Evolutionary conservation across 805 yeast genomes (phyloP).

Genomic region (Saturnispora quitensis): DNA sequence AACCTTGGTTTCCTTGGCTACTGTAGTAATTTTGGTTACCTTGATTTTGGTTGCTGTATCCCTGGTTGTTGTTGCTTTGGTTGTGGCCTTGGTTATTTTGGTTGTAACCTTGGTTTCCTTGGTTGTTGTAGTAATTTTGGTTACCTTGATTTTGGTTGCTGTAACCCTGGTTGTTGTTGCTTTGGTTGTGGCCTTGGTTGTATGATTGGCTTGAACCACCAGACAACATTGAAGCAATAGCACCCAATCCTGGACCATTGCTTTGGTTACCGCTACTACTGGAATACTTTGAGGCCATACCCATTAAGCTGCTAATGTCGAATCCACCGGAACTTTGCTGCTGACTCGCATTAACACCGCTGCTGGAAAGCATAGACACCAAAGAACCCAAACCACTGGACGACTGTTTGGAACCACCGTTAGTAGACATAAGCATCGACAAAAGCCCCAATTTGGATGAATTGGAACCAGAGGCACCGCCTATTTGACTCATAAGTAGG

Average conservation of each 20-base stretch:
- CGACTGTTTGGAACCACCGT: constrained; percentile 8
- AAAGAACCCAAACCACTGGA: constrained; percentile 19
- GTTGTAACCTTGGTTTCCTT: background rate
- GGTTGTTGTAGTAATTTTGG: background rate
- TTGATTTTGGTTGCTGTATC: background rate
- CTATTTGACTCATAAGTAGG: constrained; percentile 20
- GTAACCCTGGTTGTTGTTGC: background rate
- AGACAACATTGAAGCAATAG: constrained; percentile 15
- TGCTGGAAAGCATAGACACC: constrained; percentile 18
- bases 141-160: background rate
- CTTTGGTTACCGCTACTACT: background rate
- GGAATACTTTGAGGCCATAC: constrained; percentile 7
- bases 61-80: background rate
- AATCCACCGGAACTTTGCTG: constrained; percentile 23
- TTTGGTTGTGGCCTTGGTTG: constrained; percentile 3
- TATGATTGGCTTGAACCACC: constrained; percentile 5
- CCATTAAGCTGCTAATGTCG: constrained; percentile 19
- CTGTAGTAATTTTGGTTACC: background rate
- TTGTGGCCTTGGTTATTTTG: constrained; percentile 3
- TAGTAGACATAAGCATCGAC: constrained; percentile 15
- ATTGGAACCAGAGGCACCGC: constrained; percentile 20
- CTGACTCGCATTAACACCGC: constrained; percentile 19
- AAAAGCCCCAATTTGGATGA: constrained; percentile 22
- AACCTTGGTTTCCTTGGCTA: background rate
- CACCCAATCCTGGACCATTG: constrained; percentile 15